Percentiles rank a stretch among this genome's conserved stretches.
Evolutionary conservation across 2,329 filamentous ascomycete genomes (phyloP).

Genomic region (Daldinia eschscholtzii): DNA sequence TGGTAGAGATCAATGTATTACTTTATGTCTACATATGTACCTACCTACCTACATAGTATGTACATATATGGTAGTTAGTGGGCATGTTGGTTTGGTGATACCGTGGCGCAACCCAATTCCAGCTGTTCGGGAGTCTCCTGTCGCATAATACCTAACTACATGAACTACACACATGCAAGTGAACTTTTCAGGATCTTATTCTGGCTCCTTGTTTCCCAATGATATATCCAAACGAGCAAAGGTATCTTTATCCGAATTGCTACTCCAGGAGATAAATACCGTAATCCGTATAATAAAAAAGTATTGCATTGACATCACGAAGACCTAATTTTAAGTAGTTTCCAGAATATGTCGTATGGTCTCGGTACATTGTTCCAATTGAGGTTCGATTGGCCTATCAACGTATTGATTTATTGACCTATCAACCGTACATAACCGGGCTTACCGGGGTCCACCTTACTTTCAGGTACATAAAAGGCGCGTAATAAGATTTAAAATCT

Average conservation of each 20-base stretch:
- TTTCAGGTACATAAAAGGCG: conserved; percentile 18
- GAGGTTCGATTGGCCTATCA: neutral
- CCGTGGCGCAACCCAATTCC: neutral
- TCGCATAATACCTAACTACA: neutral
- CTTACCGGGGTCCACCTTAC: conserved; percentile 6
- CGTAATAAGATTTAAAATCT: conserved; percentile 41
- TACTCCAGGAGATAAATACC: neutral
- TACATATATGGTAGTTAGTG: neutral
- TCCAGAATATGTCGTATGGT: neutral
- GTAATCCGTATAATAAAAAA: neutral
- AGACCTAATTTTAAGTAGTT: neutral
- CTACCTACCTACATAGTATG: neutral
- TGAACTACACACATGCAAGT: neutral
- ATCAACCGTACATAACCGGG: conserved; percentile 4
- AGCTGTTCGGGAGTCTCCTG: neutral
- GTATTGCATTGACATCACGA: neutral
- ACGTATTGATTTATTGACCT: neutral
- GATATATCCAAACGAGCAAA: neutral
- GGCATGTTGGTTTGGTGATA: neutral
- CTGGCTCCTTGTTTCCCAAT: neutral
- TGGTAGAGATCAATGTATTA: neutral
- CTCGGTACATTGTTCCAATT: conserved; percentile 7
- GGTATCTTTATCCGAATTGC: neutral
- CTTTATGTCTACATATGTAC: too few relatives aligned
- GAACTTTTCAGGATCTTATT: neutral